Percentiles rank a stretch among this genome's conserved stretches.
phyloP scores from a whole-genome alignment of 2,329 filamentous ascomycete genomes.

The Bimuria novae-zelandiae region DNA sequence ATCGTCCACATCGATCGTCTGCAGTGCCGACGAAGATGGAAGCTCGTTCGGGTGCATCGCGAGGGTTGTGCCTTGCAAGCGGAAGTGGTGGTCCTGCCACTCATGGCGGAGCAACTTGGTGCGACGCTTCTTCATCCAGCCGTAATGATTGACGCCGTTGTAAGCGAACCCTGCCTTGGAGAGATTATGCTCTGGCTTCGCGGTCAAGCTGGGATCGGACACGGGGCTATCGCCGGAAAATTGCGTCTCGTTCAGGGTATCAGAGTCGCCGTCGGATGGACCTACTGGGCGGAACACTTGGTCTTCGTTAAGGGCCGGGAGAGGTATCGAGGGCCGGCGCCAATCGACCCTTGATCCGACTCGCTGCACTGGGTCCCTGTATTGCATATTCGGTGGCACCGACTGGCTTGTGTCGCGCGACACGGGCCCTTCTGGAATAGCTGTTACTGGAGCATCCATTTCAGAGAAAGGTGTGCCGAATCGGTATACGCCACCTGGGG shows the following conservation, averaged over 20 bases:
- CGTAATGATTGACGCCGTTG: constrained; percentile 69
- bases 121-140: constrained; percentile 93
- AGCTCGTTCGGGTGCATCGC: constrained; percentile 68
- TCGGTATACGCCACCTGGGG: constrained; percentile 69
- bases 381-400: constrained; percentile 92
- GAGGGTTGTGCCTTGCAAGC: constrained; percentile 65
- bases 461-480: constrained; percentile 89
- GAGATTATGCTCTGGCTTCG: constrained; percentile 36
- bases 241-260: constrained; percentile 39
- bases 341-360: constrained; percentile 51
- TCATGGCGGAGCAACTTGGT: constrained; percentile 87
- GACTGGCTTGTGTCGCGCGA: constrained; percentile 83
- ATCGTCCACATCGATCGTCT: constrained; percentile 86
- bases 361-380: constrained; percentile 58
- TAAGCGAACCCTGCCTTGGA: constrained; percentile 46
- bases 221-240: constrained; percentile 40
- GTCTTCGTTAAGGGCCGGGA: constrained; percentile 73
- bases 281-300: constrained; percentile 49
- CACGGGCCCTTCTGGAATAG: constrained; percentile 71
- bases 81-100: constrained; percentile 92
- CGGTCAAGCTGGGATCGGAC: constrained; percentile 39
- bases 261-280: constrained; percentile 39
- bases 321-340: constrained; percentile 69
- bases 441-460: constrained; percentile 83
- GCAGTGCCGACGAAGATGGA: constrained; percentile 66